Conservation (phyloP, 2,329 filamentous ascomycete species). For the Aureobasidium sp. region DNA sequence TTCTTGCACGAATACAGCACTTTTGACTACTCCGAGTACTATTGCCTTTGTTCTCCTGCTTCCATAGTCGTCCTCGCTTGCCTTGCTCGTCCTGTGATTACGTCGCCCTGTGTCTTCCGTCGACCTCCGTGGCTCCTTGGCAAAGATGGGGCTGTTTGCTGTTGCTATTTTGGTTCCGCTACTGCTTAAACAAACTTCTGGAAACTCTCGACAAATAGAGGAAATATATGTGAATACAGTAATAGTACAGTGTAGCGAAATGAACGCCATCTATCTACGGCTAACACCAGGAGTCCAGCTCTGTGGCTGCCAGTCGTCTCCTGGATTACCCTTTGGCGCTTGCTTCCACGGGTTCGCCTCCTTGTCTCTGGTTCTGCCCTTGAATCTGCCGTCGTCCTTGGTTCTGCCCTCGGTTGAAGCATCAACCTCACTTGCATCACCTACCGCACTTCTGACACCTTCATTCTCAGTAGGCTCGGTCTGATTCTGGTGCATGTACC, state of each 20-base stretch:
- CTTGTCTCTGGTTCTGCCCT: constrained; percentile 19
- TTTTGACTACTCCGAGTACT: neutral
- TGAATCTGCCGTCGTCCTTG: constrained; percentile 25
- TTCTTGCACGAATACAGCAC: neutral
- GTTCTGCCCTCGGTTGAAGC: constrained; percentile 18
- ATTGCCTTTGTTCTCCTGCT: neutral
- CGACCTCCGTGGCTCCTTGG: constrained; percentile 1
- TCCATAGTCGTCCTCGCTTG: neutral
- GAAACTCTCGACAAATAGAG: neutral
- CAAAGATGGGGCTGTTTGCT: neutral
- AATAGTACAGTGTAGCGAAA: constrained; percentile 2
- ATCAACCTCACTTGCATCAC: constrained; percentile 24
- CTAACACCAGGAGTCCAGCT: constrained; percentile 35
- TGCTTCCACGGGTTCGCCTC: constrained; percentile 33
- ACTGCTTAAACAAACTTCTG: neutral
- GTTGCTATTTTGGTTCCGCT: neutral
- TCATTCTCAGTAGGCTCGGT: constrained; percentile 23
- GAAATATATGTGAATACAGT: neutral
- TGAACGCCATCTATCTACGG: constrained; percentile 18
- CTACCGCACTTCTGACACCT: constrained; percentile 25
- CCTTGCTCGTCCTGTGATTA: neutral
- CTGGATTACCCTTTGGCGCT: constrained; percentile 27
- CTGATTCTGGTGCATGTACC: constrained; percentile 27
- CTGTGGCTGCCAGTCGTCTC: constrained; percentile 40
- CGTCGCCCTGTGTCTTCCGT: neutral